Conservation (phyloP, 2,329 filamentous ascomycete genomes). For the Apiospora arundinis region DNA sequence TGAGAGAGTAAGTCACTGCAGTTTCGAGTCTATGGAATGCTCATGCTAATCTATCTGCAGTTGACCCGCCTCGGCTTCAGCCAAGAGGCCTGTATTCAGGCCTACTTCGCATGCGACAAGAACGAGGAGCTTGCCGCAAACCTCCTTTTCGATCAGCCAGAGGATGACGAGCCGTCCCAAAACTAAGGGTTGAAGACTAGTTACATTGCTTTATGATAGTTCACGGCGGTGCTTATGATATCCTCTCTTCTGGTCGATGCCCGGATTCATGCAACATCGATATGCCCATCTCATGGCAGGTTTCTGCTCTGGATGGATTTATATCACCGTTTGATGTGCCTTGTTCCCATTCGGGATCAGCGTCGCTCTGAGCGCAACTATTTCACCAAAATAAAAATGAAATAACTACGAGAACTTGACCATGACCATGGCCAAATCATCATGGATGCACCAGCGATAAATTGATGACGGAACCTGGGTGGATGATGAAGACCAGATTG, state of each 20-base stretch:
- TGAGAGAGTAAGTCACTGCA: slow-evolving; percentile 74
- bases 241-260: slow-evolving; percentile 25
- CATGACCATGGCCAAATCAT: background rate
- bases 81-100: slow-evolving; percentile 92
- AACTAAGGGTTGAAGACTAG: slow-evolving; percentile 42
- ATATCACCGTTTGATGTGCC: background rate
- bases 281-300: background rate
- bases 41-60: slow-evolving; percentile 49
- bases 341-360: background rate
- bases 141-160: slow-evolving; percentile 96
- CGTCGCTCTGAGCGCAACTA: background rate
- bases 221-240: slow-evolving; percentile 27
- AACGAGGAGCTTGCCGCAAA: slow-evolving; percentile 98
- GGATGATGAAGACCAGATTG: background rate
- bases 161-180: slow-evolving; percentile 71
- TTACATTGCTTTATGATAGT: slow-evolving; percentile 24
- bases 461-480: background rate
- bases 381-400: background rate
- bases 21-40: slow-evolving; percentile 10
- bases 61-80: slow-evolving; percentile 93
- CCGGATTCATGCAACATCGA: slow-evolving; percentile 19
- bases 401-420: background rate
- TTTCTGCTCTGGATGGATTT: background rate
- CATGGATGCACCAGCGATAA: background rate
- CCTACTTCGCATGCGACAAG: slow-evolving; percentile 99